A percentile compares a stretch with the other conserved stretches of the same genome.
These are phyloP conservation scores for Ophiostoma montium DNA, from an alignment of 2,329 filamentous ascomycete genomes.

Conservation along the genomic window DNA sequence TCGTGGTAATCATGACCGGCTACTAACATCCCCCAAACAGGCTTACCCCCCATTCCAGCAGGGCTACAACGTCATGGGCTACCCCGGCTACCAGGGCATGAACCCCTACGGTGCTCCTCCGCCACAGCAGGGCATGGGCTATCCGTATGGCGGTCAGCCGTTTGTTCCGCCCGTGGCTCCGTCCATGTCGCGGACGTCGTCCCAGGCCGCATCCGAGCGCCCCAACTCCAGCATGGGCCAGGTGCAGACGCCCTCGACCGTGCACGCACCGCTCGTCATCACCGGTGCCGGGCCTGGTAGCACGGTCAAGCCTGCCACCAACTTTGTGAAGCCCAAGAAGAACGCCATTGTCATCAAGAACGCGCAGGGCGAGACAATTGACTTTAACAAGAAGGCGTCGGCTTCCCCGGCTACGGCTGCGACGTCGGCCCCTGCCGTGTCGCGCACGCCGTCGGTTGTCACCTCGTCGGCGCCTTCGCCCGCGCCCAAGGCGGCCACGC, in stretches of 20 bases:
- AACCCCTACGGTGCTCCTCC: slow-evolving; percentile 19
- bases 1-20: slow-evolving; percentile 55
- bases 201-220: slow-evolving; percentile 56
- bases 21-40: slow-evolving; percentile 60
- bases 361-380: slow-evolving; percentile 61
- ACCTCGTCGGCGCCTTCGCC: slow-evolving; percentile 66
- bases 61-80: slow-evolving; percentile 18
- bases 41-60: slow-evolving; percentile 39
- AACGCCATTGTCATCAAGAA: slow-evolving; percentile 77
- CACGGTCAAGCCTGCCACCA: slow-evolving; percentile 15
- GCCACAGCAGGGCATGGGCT: slow-evolving; percentile 31
- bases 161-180: slow-evolving; percentile 30
- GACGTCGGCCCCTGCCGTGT: slow-evolving; percentile 31
- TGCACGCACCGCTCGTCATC: slow-evolving; percentile 40
- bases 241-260: slow-evolving; percentile 43
- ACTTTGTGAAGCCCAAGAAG: slow-evolving; percentile 42
- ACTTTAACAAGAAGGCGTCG: slow-evolving; percentile 46
- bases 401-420: slow-evolving; percentile 30
- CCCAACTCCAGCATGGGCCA: slow-evolving; percentile 52
- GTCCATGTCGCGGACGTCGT: slow-evolving; percentile 74
- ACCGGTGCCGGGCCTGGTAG: slow-evolving; percentile 30
- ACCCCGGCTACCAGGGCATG: not conserved
- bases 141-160: slow-evolving; percentile 23
- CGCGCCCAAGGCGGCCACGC: slow-evolving; percentile 59
- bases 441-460: slow-evolving; percentile 55